Evolutionary conservation across 345 rosid genomes (phyloP).

Genomic region (Bretschneidera sinensis): DNA sequence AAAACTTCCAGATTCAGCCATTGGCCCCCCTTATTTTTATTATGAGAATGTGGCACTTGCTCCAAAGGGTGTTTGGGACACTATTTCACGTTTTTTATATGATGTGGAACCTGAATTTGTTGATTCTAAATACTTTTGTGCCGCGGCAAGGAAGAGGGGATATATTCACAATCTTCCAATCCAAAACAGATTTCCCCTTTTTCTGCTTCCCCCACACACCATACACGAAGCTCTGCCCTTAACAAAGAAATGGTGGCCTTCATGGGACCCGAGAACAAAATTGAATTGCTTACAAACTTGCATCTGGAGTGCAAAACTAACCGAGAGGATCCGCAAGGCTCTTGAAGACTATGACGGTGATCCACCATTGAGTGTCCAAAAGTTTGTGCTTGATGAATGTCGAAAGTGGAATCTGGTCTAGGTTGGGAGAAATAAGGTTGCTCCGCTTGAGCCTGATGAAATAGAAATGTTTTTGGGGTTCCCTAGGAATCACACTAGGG

Average conservation of each 20-base stretch:
- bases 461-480: slow-evolving; percentile 86
- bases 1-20: slow-evolving; percentile 53
- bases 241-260: slow-evolving; percentile 83
- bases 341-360: slow-evolving; percentile 47
- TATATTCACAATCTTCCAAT: slow-evolving; percentile 84
- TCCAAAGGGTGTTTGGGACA: slow-evolving; percentile 92
- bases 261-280: slow-evolving; percentile 75
- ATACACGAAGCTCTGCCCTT: slow-evolving; percentile 72
- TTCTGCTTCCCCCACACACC: slow-evolving; percentile 65
- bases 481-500: slow-evolving; percentile 87
- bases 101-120: slow-evolving; percentile 84
- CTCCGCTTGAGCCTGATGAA: slow-evolving; percentile 89
- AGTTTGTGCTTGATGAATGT: slow-evolving; percentile 58
- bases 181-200: slow-evolving; percentile 50
- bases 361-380: slow-evolving; percentile 49
- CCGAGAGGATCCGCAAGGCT: slow-evolving; percentile 65
- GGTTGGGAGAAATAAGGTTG: slow-evolving; percentile 87
- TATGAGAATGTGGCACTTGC: slow-evolving; percentile 93
- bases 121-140: slow-evolving; percentile 76
- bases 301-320: slow-evolving; percentile 58
- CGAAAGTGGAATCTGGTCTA: slow-evolving; percentile 88
- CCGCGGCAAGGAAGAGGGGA: slow-evolving; percentile 88
- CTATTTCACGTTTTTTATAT: slow-evolving; percentile 60
- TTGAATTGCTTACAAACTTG: slow-evolving; percentile 78
- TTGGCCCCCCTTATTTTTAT: slow-evolving; percentile 76